Percentiles rank a stretch among this genome's conserved stretches.
Conservation (phyloP, 2,329 filamentous ascomycete genomes). For the Cytospora mali region DNA sequence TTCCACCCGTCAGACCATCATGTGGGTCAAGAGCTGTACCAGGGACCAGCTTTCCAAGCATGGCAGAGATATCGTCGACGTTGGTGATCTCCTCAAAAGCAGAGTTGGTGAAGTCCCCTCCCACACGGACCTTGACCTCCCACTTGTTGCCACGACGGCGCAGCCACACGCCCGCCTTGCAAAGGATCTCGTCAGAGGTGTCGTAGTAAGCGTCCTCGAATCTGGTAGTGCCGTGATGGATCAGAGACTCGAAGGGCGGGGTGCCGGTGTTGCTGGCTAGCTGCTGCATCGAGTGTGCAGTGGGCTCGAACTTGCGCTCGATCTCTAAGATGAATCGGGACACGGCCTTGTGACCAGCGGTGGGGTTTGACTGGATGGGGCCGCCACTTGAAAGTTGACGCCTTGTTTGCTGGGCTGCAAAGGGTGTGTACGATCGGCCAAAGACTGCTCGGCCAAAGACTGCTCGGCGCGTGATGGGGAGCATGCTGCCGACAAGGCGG, state of each 20-base stretch:
- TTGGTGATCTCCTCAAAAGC: constrained; percentile 15
- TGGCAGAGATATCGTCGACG: neutral
- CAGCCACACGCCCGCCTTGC: constrained; percentile 4
- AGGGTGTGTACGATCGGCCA: too few relatives aligned
- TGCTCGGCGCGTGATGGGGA: neutral
- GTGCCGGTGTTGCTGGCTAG: constrained; percentile 5
- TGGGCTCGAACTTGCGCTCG: constrained; percentile 9
- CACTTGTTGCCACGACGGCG: constrained; percentile 4
- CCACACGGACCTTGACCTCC: constrained; percentile 13
- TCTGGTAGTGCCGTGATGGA: neutral
- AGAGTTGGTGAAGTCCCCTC: constrained; percentile 7
- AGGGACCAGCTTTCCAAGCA: neutral
- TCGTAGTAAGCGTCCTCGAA: constrained; percentile 13
- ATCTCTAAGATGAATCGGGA: neutral
- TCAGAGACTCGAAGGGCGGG: neutral
- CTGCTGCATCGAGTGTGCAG: constrained; percentile 2
- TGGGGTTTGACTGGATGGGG: neutral
- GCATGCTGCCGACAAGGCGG: neutral
- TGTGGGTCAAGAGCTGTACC: neutral
- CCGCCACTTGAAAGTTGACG: neutral
- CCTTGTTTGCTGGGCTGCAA: neutral
- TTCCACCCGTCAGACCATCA: neutral
- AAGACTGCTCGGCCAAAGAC: neutral
- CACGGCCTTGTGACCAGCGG: neutral
- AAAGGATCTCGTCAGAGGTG: neutral